Evolutionary conservation across 768 basidiomycete species (phyloP).

Genomic region (Termitomyces sp.): DNA sequence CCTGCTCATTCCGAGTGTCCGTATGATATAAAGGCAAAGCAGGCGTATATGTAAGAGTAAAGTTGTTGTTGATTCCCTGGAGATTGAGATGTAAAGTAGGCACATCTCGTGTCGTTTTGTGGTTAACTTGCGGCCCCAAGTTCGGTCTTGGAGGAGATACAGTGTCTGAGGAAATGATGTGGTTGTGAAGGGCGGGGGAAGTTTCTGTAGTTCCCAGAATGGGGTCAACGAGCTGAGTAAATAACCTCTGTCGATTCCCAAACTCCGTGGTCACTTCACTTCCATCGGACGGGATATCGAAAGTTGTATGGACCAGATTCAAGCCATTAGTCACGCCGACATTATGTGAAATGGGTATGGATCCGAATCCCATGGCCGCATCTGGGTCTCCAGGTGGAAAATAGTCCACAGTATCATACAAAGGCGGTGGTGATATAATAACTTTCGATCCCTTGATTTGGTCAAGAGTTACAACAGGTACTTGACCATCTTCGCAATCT

Average conservation of each 20-base stretch:
- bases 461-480: conserved; percentile 3
- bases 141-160: background rate
- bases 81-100: background rate
- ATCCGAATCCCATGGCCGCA: background rate
- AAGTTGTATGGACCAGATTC: background rate
- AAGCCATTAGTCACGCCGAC: background rate
- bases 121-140: background rate
- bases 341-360: background rate
- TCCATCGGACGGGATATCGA: background rate
- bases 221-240: background rate
- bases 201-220: background rate
- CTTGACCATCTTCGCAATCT: background rate
- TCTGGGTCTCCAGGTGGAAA: background rate
- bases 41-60: background rate
- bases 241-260: background rate
- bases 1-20: background rate
- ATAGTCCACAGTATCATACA: background rate
- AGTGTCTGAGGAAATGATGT: background rate
- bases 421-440: background rate
- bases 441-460: conserved; percentile 1
- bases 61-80: background rate
- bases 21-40: background rate
- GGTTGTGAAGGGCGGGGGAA: background rate
- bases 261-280: background rate
- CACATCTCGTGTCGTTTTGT: background rate